phyloP scores from a whole-genome alignment of 2,329 filamentous ascomycete species.

The Aspergillus sp. region DNA sequence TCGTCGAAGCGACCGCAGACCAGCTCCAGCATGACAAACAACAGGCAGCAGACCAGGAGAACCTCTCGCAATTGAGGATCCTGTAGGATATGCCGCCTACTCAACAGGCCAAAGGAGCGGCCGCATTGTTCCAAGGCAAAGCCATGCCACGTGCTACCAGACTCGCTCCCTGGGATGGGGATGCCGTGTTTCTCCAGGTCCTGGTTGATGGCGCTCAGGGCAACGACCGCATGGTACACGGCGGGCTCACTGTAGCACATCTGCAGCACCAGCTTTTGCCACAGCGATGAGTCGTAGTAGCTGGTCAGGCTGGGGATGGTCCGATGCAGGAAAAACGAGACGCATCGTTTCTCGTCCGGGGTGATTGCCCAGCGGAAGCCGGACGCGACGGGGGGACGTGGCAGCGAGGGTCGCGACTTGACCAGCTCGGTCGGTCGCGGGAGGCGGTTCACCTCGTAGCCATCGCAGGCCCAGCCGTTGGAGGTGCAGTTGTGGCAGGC shows the following conservation, averaged over 20 bases:
- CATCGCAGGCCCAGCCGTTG: constrained; percentile 43
- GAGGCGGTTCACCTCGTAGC: constrained; percentile 30
- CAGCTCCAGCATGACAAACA: constrained; percentile 14
- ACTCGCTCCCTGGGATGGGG: not conserved
- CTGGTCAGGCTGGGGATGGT: constrained; percentile 21
- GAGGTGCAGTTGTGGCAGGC: constrained; percentile 41
- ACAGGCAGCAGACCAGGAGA: constrained; percentile 16
- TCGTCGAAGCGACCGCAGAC: constrained; percentile 9
- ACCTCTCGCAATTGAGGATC: constrained; percentile 14
- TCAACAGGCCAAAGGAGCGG: constrained; percentile 2
- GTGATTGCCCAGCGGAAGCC: constrained; percentile 16
- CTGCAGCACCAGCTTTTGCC: constrained; percentile 10
- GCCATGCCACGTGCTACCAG: constrained; percentile 3
- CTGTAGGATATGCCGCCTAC: not conserved
- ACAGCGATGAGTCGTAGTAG: constrained; percentile 23
- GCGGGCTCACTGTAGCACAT: constrained; percentile 14
- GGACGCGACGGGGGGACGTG: not conserved
- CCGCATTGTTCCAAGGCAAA: constrained; percentile 16
- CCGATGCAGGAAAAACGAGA: constrained; percentile 25
- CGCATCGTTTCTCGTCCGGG: constrained; percentile 25
- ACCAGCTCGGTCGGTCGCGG: not conserved
- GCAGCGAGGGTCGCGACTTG: not conserved
- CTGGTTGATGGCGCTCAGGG: constrained; percentile 14
- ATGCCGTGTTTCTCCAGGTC: constrained; percentile 1
- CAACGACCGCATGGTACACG: constrained; percentile 13